Evolutionary conservation across 257 asterid genomes (phyloP), one percentile per base, ranked within the genome.

Genomic region (Craterostigma plantagineum): DNA sequence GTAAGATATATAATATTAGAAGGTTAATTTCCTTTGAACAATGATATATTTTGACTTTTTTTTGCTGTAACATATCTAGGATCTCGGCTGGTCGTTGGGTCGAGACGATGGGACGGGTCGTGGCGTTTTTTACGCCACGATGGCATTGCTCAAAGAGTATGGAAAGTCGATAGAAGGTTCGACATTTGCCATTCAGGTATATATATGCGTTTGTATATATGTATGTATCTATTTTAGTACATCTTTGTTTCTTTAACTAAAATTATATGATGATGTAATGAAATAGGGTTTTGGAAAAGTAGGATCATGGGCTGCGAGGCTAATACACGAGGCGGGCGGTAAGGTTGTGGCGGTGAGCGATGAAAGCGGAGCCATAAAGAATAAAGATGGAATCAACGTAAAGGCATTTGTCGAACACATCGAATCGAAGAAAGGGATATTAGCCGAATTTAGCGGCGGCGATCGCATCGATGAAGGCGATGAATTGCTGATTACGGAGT

Each of bases 311-410:
- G 81, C 79, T 0, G 84, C 86, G 33, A 67, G 12, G 49, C 78
- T 78, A 11, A 67, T 86, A 13, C 92, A 77, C 13, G 80, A 86
- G 52, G 58, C 48, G 40, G 94, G 92, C 1, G 92, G 94, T 6
- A 76, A 63, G 58, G 55, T 86, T 0, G 71, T 86, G 3, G 92
- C 82, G 0, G 92, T 76, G 27, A 81, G 94, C 34, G 97, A 86
- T 50, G 49, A 81, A 18, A 78, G 82, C 0, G 97, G 94, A 18
- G 94, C 94, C 0, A 47, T 81, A 34, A 73, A 49, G 67, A 86
- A 81, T 45, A 42, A 46, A 3, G 50, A 35, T 48, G 69, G 49
- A 27, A 45, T 45, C 4, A 35, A 45, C 14, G 18, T 45, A 1
- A 34, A 23, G 8, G 16, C 23, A 8, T 30, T 48, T 3, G 11